phyloP scores from a whole-genome alignment of 2,329 filamentous ascomycete genomes.

The Sordariomycetes sp. region DNA sequence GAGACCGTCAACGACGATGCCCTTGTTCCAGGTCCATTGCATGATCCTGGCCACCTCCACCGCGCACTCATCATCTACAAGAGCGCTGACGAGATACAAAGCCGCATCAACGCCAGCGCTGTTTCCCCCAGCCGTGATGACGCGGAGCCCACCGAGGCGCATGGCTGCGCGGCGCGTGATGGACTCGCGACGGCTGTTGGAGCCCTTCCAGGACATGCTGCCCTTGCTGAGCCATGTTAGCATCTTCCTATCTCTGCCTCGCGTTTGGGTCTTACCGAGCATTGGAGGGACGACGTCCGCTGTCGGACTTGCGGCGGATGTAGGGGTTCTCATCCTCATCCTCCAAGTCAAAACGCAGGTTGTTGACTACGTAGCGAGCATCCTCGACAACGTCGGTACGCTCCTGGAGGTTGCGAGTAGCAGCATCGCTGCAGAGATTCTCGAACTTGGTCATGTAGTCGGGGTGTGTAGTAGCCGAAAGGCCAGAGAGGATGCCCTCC shows the following conservation, averaged over 20 bases:
- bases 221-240: slow-evolving; percentile 52
- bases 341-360: slow-evolving; percentile 76
- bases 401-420: slow-evolving; percentile 60
- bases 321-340: slow-evolving; percentile 79
- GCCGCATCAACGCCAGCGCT: slow-evolving; percentile 75
- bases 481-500: slow-evolving; percentile 66
- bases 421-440: slow-evolving; percentile 67
- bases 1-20: slow-evolving; percentile 73
- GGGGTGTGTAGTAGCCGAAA: slow-evolving; percentile 75
- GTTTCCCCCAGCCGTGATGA: slow-evolving; percentile 73
- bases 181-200: slow-evolving; percentile 67
- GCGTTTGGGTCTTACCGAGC: slow-evolving; percentile 36
- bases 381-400: slow-evolving; percentile 78
- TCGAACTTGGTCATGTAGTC: slow-evolving; percentile 75
- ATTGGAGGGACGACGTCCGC: slow-evolving; percentile 50
- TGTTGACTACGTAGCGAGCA: slow-evolving; percentile 80
- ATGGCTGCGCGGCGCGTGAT: slow-evolving; percentile 70
- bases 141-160: slow-evolving; percentile 58
- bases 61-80: slow-evolving; percentile 70
- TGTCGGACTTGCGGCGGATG: slow-evolving; percentile 65
- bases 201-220: slow-evolving; percentile 71
- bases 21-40: slow-evolving; percentile 82
- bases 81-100: slow-evolving; percentile 74
- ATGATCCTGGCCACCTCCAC: slow-evolving; percentile 65
- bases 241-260: slow-evolving; percentile 5